These are phyloP conservation scores for Hyaloscypha hepaticicola DNA, from an alignment of 495 filamentous ascomycete genomes.

Conservation along the genomic window DNA sequence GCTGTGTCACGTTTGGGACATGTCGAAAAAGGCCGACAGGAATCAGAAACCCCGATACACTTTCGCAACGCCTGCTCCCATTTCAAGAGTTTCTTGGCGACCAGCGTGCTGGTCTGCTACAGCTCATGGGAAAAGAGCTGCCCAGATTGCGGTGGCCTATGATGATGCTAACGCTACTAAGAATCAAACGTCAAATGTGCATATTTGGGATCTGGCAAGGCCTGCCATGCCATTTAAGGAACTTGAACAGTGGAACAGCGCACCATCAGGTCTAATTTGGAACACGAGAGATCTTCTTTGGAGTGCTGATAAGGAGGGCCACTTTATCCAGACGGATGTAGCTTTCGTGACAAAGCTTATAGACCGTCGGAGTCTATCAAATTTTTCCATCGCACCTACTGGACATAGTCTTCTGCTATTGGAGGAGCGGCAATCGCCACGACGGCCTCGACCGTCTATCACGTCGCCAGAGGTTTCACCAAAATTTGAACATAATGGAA, in stretches of 20 bases:
- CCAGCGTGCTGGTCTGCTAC: slow-evolving; percentile 74
- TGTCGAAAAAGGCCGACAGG: slow-evolving; percentile 72
- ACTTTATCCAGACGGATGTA: slow-evolving; percentile 86
- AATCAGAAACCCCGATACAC: slow-evolving; percentile 73
- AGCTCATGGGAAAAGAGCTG: slow-evolving; percentile 58
- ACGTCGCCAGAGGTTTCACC: slow-evolving; percentile 23
- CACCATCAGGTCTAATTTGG: slow-evolving; percentile 83
- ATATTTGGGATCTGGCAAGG: slow-evolving; percentile 90
- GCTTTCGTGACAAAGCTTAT: slow-evolving; percentile 78
- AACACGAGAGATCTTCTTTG: slow-evolving; percentile 86
- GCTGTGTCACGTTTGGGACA: slow-evolving; percentile 89
- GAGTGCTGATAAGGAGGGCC: slow-evolving; percentile 81
- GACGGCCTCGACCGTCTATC: slow-evolving; percentile 25
- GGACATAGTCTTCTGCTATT: slow-evolving; percentile 60
- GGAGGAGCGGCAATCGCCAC: slow-evolving; percentile 45
- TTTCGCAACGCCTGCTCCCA: slow-evolving; percentile 57
- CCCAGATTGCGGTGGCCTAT: slow-evolving; percentile 53
- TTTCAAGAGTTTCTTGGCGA: slow-evolving; percentile 81
- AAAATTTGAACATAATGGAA: slow-evolving; percentile 35
- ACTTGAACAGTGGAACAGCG: slow-evolving; percentile 68
- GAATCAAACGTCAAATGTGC: slow-evolving; percentile 56
- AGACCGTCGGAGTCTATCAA: slow-evolving; percentile 65
- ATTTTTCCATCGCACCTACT: slow-evolving; percentile 56
- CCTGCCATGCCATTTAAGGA: slow-evolving; percentile 85
- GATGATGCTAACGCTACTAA: slow-evolving; percentile 45